Evolutionary conservation across 2,329 filamentous ascomycete species (phyloP).

Genomic region (Sporothrix curviconia): DNA sequence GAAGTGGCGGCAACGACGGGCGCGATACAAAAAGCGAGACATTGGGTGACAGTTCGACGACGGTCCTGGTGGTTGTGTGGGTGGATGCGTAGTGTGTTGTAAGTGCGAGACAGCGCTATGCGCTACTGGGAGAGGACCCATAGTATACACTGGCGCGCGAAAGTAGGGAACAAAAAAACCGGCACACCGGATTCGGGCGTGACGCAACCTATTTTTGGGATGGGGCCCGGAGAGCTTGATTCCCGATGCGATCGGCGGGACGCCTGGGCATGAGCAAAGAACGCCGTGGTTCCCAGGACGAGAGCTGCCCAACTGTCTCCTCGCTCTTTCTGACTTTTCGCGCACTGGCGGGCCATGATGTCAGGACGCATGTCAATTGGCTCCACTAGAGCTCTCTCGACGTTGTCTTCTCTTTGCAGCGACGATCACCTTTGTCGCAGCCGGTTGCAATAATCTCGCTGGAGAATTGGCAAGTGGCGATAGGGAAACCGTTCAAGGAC

Average conservation of each 20-base stretch:
- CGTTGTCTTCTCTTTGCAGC: not conserved
- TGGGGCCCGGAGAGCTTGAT: not conserved
- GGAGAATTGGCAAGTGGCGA: not conserved
- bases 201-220: slow-evolving; percentile 12
- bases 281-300: too few species aligned
- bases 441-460: too few species aligned
- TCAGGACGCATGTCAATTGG: not conserved
- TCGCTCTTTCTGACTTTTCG: too few species aligned
- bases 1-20: too few species aligned
- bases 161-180: not conserved
- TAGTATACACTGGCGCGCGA: not conserved
- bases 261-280: not conserved
- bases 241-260: slow-evolving; percentile 4
- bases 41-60: too few species aligned
- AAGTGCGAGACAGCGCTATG: slow-evolving; percentile 5
- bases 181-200: slow-evolving; percentile 6
- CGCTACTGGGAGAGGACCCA: not conserved
- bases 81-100: too few species aligned
- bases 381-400: not conserved
- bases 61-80: slow-evolving; percentile 5
- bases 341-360: not conserved
- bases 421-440: too few species aligned
- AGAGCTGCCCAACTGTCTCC: too few species aligned
- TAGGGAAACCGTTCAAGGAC: not conserved
- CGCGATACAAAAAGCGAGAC: too few species aligned